Conservation (phyloP, 176 grass and related monocot species). For the Phoenix dactylifera region DNA sequence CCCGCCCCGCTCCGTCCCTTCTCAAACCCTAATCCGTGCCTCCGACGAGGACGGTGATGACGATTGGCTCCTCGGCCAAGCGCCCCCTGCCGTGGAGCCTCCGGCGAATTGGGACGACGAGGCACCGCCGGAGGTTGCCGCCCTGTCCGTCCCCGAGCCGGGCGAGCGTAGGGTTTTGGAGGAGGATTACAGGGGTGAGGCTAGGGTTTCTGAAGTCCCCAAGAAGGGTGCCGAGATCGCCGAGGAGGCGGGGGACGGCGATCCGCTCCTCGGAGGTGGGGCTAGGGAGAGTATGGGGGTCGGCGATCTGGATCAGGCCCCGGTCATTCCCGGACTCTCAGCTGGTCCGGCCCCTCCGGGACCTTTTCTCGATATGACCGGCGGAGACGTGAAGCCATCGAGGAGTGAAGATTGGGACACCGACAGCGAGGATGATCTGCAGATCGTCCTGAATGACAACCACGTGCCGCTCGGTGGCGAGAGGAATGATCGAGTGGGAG, state of each 20-base stretch:
- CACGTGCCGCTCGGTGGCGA: conserved; percentile 23
- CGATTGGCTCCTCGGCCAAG: conserved; percentile 62
- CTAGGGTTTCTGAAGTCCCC: conserved; percentile 12
- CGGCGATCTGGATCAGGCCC: conserved; percentile 30
- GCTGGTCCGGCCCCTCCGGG: conserved; percentile 6
- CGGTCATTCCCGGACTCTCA: conserved; percentile 68
- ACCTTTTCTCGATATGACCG: neutral
- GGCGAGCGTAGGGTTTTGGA: conserved; percentile 26
- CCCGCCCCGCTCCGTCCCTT: neutral
- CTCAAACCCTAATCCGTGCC: conserved; percentile 25
- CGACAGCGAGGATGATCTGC: conserved; percentile 92
- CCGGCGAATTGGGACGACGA: conserved; percentile 55
- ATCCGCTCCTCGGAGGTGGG: too few species aligned
- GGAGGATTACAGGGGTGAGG: conserved; percentile 1
- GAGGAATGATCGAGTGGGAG: conserved; percentile 21
- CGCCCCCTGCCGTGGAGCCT: conserved; percentile 40
- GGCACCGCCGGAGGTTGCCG: neutral
- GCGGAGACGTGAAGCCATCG: neutral
- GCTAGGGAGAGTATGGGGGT: neutral
- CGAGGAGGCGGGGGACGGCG: neutral
- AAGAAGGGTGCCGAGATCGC: neutral
- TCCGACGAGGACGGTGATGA: conserved; percentile 34
- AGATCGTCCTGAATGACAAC: conserved; percentile 90
- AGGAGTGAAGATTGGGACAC: conserved; percentile 82
- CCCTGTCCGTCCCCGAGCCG: neutral